Evolutionary conservation across 75 land plant species (phyloP).

Genomic region (Chamaecyparis obtusa): DNA sequence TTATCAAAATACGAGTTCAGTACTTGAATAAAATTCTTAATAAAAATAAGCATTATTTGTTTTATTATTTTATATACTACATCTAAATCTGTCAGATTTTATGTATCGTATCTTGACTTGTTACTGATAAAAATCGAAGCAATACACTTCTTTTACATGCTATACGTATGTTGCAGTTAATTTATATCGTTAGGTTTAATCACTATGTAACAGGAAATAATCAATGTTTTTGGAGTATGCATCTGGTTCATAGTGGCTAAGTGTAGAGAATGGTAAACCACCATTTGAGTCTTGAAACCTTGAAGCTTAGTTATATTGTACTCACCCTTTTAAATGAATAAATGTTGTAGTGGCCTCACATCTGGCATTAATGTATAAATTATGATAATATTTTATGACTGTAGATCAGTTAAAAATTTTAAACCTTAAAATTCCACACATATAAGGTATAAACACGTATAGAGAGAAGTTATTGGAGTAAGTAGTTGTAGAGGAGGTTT

Average conservation of each 20-base stretch:
- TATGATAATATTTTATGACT: no score
- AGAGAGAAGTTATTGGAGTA: no score
- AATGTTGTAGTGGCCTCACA: no score
- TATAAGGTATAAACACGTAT: no score
- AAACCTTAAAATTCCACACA: no score
- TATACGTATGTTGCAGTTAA: background rate
- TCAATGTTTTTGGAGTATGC: background rate
- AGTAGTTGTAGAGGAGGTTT: no score
- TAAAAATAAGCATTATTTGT: background rate
- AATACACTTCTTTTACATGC: no score
- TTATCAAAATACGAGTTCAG: background rate
- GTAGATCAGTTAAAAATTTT: no score
- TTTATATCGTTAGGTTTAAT: background rate
- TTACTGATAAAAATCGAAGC: background rate
- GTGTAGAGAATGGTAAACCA: background rate
- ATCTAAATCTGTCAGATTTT: background rate
- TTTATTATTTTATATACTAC: background rate
- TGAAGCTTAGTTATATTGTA: no score
- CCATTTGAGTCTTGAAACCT: background rate
- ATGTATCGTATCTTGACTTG: background rate
- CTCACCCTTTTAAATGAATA: no score
- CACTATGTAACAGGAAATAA: background rate
- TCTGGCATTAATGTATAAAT: no score
- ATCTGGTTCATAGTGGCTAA: background rate
- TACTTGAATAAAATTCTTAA: background rate